These are phyloP conservation scores for Clarireedia homoeocarpa DNA, from an alignment of 2,329 filamentous ascomycete genomes.

Conservation along the genomic window DNA sequence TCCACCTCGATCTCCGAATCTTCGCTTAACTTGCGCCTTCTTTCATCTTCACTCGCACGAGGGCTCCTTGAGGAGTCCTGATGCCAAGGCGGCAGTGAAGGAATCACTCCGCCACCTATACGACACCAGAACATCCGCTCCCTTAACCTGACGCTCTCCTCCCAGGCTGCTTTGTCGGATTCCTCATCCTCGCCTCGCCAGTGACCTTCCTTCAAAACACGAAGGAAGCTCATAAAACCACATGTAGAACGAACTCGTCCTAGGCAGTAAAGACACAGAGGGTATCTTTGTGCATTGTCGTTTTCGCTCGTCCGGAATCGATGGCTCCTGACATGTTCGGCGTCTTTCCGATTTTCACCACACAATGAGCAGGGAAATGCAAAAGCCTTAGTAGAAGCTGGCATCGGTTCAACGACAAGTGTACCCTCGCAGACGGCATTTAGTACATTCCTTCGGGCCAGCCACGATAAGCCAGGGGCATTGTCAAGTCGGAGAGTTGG, in stretches of 20 bases:
- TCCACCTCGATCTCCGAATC: conserved; percentile 26
- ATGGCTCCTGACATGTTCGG: conserved; percentile 68
- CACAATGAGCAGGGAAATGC: conserved; percentile 65
- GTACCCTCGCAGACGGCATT: conserved; percentile 77
- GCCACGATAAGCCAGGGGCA: conserved; percentile 87
- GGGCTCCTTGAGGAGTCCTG: conserved; percentile 19
- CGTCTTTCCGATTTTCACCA: conserved; percentile 69
- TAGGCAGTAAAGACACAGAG: conserved; percentile 83
- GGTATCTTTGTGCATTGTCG: conserved; percentile 80
- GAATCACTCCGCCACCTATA: conserved; percentile 84
- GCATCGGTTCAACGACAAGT: conserved; percentile 83
- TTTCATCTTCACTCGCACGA: conserved; percentile 24
- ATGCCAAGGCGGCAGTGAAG: conserved; percentile 31
- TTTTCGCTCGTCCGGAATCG: conserved; percentile 84
- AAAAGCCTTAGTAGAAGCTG: conserved; percentile 43
- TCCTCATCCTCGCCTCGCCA: conserved; percentile 79
- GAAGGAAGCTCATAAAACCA: conserved; percentile 85
- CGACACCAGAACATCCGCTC: conserved; percentile 98
- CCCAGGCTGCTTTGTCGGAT: conserved; percentile 84
- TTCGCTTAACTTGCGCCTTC: conserved; percentile 23
- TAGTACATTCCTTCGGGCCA: conserved; percentile 78
- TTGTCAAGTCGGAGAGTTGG: conserved; percentile 84
- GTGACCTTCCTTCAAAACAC: conserved; percentile 87
- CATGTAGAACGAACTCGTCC: conserved; percentile 78
- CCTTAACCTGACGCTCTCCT: conserved; percentile 80